These are phyloP conservation scores for Cytospora leucostoma DNA, from an alignment of 2,329 filamentous ascomycete species.

Conservation along the genomic window DNA sequence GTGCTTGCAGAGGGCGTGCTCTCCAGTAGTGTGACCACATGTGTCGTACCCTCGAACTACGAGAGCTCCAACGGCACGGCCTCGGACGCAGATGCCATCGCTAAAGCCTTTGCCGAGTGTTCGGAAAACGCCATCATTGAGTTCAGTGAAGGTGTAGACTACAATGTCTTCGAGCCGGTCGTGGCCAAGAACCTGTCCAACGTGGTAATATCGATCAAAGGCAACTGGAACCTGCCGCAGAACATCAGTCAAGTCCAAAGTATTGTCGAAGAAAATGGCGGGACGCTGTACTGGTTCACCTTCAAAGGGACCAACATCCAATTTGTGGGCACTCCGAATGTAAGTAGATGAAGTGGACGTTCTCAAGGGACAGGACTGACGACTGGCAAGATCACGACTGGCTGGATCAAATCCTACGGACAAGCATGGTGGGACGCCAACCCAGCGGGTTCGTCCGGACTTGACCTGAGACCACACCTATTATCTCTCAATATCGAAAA, in stretches of 20 bases:
- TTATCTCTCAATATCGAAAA: constrained; percentile 41
- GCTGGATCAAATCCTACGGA: constrained; percentile 49
- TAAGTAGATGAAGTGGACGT: constrained; percentile 30
- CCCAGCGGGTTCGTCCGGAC: constrained; percentile 40
- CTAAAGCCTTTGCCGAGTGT: constrained; percentile 41
- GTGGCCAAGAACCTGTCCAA: constrained; percentile 43
- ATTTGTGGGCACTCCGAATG: constrained; percentile 39
- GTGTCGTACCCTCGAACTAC: constrained; percentile 29
- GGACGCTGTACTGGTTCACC: constrained; percentile 41
- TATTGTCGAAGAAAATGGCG: constrained; percentile 38
- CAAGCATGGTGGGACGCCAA: constrained; percentile 50
- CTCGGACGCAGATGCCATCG: constrained; percentile 44
- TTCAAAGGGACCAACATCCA: constrained; percentile 38
- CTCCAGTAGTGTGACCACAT: constrained; percentile 7
- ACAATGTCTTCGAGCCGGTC: constrained; percentile 45
- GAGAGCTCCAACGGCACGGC: constrained; percentile 38
- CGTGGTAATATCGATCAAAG: constrained; percentile 44
- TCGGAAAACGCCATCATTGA: constrained; percentile 38
- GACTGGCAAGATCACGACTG: constrained; percentile 30
- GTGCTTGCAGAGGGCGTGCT: background rate
- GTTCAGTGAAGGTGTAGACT: constrained; percentile 44
- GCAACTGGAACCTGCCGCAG: constrained; percentile 46
- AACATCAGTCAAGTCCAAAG: constrained; percentile 42
- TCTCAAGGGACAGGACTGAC: background rate
- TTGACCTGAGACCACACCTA: constrained; percentile 43